A percentile compares a stretch with the other conserved stretches of the same genome.
phyloP scores from a whole-genome alignment of 164 flowering plant species.

The Cinnamomum micranthum region DNA sequence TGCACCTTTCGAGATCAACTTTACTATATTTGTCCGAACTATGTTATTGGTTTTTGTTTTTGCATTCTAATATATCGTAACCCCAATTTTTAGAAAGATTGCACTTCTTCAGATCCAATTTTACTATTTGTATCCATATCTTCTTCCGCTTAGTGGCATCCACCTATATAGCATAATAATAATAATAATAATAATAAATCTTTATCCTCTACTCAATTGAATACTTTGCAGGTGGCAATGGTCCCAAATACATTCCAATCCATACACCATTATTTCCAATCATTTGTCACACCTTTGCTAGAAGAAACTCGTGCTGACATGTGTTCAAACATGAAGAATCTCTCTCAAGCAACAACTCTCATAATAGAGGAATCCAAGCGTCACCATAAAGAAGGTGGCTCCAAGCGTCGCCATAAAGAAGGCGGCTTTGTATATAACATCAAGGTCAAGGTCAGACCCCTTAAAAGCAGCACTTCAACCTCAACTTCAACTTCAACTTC shows the following conservation, averaged over 20 bases:
- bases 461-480: too few relatives aligned
- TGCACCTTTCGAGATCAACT: too few relatives aligned
- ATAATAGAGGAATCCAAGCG: slow-evolving; percentile 20
- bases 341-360: slow-evolving; percentile 43
- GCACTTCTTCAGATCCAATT: too few relatives aligned
- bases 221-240: slow-evolving; percentile 34
- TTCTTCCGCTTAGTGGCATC: too few relatives aligned
- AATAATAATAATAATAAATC: too few relatives aligned
- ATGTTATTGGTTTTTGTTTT: too few relatives aligned
- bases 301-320: slow-evolving; percentile 58
- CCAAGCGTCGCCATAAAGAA: slow-evolving; percentile 9
- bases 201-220: not conserved
- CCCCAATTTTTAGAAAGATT: too few relatives aligned
- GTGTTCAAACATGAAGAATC: slow-evolving; percentile 38
- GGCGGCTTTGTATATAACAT: not conserved
- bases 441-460: not conserved
- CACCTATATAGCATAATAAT: too few relatives aligned
- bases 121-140: too few relatives aligned
- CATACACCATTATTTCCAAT: slow-evolving; percentile 37
- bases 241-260: slow-evolving; percentile 53
- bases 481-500: not conserved
- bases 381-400: slow-evolving; percentile 13
- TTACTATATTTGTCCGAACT: too few relatives aligned
- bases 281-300: slow-evolving; percentile 42
- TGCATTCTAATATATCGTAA: too few relatives aligned